Base-by-base conservation (phyloP, 73 alveolate species). In the Tetrahymena elliotti region DNA sequence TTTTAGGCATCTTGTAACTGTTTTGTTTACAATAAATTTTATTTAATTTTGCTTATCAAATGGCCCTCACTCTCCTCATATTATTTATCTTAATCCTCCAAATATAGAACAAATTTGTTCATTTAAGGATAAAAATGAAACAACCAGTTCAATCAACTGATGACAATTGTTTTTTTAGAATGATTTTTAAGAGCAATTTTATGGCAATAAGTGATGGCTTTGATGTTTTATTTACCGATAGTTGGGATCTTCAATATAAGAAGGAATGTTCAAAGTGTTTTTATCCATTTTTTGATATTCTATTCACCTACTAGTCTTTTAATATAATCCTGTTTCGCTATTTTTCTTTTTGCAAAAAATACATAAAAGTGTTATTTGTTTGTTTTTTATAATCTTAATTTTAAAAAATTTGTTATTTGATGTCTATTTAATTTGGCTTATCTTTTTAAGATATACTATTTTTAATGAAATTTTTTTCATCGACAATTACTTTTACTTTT, bases 1-100 rank as follows among this genome's bases (percentile, higher is more conserved):
- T 95, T 41, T 97, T 98, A 38, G 99, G 99, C 99, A 98, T 98
- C 95, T 98, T 95, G 95, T 98, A 98, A 83, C 98, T 97, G 83
- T 22, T 68, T 68, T 68, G n/a, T 68, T 68, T 27, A 27, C 10
- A 11, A 68, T 68, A 18, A 47, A 13, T 84, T 12, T 33, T 35
- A 83, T 36, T 83, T 36, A 83, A 35, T 83, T 83, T 83, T 7
- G 82, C 82, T 8, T 18, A 47, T 47, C 82, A 18, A 47, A 41
- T 18, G 82, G 2, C 31, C n/a, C n/a, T n/a, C 82, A 6, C 20
- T 47, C 82, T 47, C 82, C 20, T 47, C 82, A 47, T 47, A 47
- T 47, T 47, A 2, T 13, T 12, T 47, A 8, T 8, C 20, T 47
- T 4, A 10, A 47, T 47, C 13, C 13, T 47, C 82, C 6, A 47